Evolutionary conservation across 2,329 filamentous ascomycete species (phyloP), one percentile per base, ranked within the genome.

Genomic region (Fusarium sp.): DNA sequence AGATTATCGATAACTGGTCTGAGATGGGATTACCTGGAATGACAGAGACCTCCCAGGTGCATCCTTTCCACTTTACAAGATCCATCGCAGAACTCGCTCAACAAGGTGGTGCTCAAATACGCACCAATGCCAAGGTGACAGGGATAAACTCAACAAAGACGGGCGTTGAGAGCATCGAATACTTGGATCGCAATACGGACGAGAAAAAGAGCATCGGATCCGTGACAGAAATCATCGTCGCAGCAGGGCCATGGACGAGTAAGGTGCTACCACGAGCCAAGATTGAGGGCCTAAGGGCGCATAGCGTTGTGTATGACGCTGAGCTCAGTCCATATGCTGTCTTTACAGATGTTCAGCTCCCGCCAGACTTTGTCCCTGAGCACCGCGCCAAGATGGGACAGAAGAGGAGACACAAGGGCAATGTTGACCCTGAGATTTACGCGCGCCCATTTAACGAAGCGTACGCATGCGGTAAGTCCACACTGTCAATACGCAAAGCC

Each of bases 371-470:
- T 72, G 75, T 84, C 3, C 81, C 81, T 4, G 79, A 77, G 65
- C 82, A 84, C 66, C 78, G 80, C 47, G 73, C 75, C 54, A 73
- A 69, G 64, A 72, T 75, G 70, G 82, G 78, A 56, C 79, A 83
- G 71, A 80, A 78, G 77, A 78, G 81, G 70, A 77, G 76, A 68
- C 84, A 84, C 75, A 80, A 81, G 55, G 83, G 87, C 25, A 84
- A 84, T 15, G 92, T 92, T 11, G 88, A 92, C 23, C 95, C 95
- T 0, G 95, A 99, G 75, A 95, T 98, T 61, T 99, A 99, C 73
- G 91, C 95, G 1, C 84, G 95, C 4, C 93, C 93, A 0, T 90
- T 92, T 72, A 85, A 90, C 51, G 93, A 97, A 73, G 89, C 97
- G 10, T 99, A 99, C 74, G 93, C 92, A 1, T 99, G 95, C 72